Evolutionary conservation across 805 yeast species (phyloP).

Genomic region (Saturnispora ahearnii): DNA sequence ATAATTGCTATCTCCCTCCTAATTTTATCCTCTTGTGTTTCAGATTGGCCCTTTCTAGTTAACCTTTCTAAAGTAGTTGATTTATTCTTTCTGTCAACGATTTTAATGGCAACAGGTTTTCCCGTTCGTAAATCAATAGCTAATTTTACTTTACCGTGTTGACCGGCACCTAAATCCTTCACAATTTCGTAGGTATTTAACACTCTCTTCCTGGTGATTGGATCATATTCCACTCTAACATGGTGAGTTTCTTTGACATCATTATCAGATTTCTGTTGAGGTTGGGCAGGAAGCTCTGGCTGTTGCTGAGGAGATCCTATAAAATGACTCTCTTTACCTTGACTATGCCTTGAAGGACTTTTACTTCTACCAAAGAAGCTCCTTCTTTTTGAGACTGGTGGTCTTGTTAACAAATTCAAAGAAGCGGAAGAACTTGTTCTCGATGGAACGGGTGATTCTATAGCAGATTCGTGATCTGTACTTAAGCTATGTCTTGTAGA

Average conservation of each 20-base stretch:
- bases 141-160: conserved; percentile 95
- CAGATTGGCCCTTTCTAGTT: conserved; percentile 21
- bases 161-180: conserved; percentile 87
- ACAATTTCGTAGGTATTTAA: conserved; percentile 86
- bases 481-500: conserved; percentile 15
- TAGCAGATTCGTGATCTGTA: conserved; percentile 6
- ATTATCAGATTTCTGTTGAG: conserved; percentile 4
- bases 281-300: not conserved
- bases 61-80: conserved; percentile 34
- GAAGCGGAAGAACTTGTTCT: conserved; percentile 21
- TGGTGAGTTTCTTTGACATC: conserved; percentile 74
- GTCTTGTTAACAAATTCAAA: conserved; percentile 17
- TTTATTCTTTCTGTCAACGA: conserved; percentile 67
- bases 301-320: not conserved
- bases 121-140: conserved; percentile 63
- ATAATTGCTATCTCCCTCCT: conserved; percentile 86
- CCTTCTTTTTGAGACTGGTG: conserved; percentile 4
- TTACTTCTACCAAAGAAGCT: conserved; percentile 6
- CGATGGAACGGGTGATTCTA: conserved; percentile 16
- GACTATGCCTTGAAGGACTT: conserved; percentile 9
- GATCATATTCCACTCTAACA: conserved; percentile 81
- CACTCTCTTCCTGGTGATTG: conserved; percentile 68
- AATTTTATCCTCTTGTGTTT: conserved; percentile 57
- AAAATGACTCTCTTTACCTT: not conserved
- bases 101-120: conserved; percentile 83